Conservation (phyloP, 345 rosid species). For the Hibiscus syriacus region DNA sequence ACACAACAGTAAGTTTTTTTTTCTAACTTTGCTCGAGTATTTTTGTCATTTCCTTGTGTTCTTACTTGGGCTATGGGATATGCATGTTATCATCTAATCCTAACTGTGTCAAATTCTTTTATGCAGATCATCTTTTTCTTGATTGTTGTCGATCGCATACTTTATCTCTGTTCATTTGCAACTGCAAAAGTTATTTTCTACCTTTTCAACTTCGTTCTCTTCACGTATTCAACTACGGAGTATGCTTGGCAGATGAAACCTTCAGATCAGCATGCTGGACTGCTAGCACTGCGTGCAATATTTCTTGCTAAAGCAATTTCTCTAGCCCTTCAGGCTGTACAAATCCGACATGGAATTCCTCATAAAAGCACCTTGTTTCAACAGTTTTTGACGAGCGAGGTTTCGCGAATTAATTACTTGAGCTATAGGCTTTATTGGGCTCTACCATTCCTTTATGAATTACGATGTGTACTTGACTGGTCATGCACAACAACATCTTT, state of each 20-base stretch:
- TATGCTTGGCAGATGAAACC: conserved; percentile 81
- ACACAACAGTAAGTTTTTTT: conserved; percentile 78
- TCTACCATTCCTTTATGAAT: conserved; percentile 90
- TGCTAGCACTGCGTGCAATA: conserved; percentile 72
- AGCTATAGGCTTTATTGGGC: conserved; percentile 93
- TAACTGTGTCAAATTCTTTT: conserved; percentile 32
- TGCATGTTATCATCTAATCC: conserved; percentile 11
- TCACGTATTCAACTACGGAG: conserved; percentile 70
- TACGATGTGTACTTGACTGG: conserved; percentile 96
- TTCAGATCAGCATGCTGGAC: conserved; percentile 59
- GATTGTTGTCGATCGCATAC: conserved; percentile 88
- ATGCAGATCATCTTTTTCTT: conserved; percentile 86
- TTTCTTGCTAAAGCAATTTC: conserved; percentile 92
- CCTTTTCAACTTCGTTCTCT: conserved; percentile 81
- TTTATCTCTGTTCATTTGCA: conserved; percentile 92
- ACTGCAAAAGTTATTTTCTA: conserved; percentile 78
- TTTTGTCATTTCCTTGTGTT: conserved; percentile 1
- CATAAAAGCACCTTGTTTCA: conserved; percentile 84
- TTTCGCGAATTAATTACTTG: conserved; percentile 75
- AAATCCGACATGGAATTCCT: conserved; percentile 88
- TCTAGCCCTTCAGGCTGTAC: conserved; percentile 87
- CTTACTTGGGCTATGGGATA: conserved; percentile 2
- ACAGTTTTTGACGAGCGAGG: conserved; percentile 87
- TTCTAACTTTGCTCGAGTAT: background rate
- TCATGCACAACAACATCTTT: conserved; percentile 96